Evolutionary conservation across 805 yeast genomes (phyloP).

Genomic region (Saccharomycopsis fibuligera): DNA sequence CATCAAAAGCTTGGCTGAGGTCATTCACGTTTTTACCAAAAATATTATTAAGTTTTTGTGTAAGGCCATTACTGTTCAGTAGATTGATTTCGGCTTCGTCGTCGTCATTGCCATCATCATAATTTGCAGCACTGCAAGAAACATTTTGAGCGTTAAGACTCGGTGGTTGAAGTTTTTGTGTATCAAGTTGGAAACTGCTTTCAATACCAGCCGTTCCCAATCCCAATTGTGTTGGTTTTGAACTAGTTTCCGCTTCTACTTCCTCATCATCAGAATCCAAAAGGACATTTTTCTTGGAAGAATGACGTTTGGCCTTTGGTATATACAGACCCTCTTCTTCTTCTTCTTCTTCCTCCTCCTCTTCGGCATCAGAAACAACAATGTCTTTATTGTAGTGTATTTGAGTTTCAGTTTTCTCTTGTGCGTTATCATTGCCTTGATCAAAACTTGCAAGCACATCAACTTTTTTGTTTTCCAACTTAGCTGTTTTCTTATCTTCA

Average conservation of each 20-base stretch:
- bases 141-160: too few relatives aligned
- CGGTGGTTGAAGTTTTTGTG: not conserved
- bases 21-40: conserved; percentile 2
- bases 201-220: too few relatives aligned
- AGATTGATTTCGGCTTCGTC: conserved; percentile 18
- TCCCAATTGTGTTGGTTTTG: too few relatives aligned
- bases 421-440: not conserved
- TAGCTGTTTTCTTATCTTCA: not conserved
- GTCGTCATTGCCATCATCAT: conserved; percentile 16
- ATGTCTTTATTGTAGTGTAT: conserved; percentile 1
- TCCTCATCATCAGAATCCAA: conserved; percentile 23
- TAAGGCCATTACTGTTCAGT: conserved; percentile 23
- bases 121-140: too few relatives aligned
- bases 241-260: not conserved
- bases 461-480: not conserved
- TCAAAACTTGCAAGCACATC: not conserved
- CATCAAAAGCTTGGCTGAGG: conserved; percentile 14
- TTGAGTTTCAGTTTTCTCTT: too few relatives aligned
- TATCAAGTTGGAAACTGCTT: conserved; percentile 1
- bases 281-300: not conserved
- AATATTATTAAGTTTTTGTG: conserved; percentile 16
- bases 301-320: not conserved
- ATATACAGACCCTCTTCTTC: not conserved
- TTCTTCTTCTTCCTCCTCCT: conserved; percentile 5
- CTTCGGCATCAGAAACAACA: not conserved